phyloP scores from a whole-genome alignment of 2,329 filamentous ascomycete genomes.

The Cladosporium cucumerinum region DNA sequence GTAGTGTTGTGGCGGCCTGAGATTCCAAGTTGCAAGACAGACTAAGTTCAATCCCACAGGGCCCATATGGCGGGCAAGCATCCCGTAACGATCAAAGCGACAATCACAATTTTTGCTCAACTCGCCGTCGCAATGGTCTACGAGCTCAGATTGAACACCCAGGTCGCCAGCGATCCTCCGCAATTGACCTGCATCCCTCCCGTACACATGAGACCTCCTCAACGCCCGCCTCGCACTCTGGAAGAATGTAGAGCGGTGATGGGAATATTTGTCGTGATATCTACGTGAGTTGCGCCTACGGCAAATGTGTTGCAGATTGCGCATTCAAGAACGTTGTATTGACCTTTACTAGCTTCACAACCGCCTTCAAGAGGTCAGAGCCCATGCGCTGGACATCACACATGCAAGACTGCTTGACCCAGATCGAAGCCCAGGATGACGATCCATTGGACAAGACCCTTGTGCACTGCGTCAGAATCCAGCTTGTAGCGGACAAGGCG shows the following conservation, averaged over 20 bases:
- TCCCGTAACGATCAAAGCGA: conserved; percentile 18
- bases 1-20: no score
- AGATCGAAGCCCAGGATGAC: conserved; percentile 16
- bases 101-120: conserved; percentile 10
- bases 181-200: conserved; percentile 12
- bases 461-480: conserved; percentile 23
- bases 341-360: conserved; percentile 2
- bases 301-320: no score
- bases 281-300: not conserved
- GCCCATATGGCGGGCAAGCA: conserved; percentile 31
- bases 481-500: conserved; percentile 25
- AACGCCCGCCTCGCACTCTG: conserved; percentile 1
- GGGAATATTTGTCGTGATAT: conserved; percentile 10
- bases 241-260: conserved; percentile 18
- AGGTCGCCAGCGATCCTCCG: conserved; percentile 3
- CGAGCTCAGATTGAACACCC: conserved; percentile 13
- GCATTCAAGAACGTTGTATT: not conserved
- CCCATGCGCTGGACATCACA: conserved; percentile 27
- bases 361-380: conserved; percentile 14
- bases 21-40: not conserved
- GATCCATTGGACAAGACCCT: conserved; percentile 22
- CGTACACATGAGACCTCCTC: conserved; percentile 2
- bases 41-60: conserved; percentile 15
- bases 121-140: conserved; percentile 15
- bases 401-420: conserved; percentile 24